A percentile compares a stretch with the other conserved stretches of the same genome.
phyloP scores from a whole-genome alignment of 2,329 filamentous ascomycete species.

The Xylariomycetidae sp. region DNA sequence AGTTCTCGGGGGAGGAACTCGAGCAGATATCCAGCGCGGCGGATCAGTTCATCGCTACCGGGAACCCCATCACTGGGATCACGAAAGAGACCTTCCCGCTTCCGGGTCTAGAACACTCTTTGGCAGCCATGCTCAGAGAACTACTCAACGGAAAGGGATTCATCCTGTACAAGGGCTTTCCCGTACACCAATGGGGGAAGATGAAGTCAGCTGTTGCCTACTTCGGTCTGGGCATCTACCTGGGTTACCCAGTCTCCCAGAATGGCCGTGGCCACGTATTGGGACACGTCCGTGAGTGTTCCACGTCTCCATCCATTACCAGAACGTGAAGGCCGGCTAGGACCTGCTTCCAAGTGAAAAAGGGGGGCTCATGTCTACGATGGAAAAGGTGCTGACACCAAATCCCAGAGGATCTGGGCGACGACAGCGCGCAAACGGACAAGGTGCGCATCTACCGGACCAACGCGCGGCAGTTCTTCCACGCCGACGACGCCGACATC shows the following conservation, averaged over 20 bases:
- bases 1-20: slow-evolving; percentile 55
- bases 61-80: slow-evolving; percentile 61
- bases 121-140: slow-evolving; percentile 54
- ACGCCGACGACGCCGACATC: slow-evolving; percentile 75
- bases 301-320: too few species aligned
- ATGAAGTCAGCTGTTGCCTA: slow-evolving; percentile 82
- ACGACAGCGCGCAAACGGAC: slow-evolving; percentile 75
- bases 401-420: slow-evolving; percentile 82
- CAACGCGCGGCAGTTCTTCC: slow-evolving; percentile 79
- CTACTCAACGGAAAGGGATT: slow-evolving; percentile 84
- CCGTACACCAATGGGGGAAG: slow-evolving; percentile 67
- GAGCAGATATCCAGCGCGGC: slow-evolving; percentile 55
- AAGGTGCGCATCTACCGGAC: slow-evolving; percentile 88
- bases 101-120: slow-evolving; percentile 46
- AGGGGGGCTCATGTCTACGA: too few species aligned
- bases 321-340: too few species aligned
- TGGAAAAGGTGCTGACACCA: too few species aligned
- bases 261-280: slow-evolving; percentile 77
- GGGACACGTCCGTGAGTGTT: slow-evolving; percentile 84
- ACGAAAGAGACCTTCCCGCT: slow-evolving; percentile 52
- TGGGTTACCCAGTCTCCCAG: slow-evolving; percentile 84
- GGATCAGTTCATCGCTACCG: slow-evolving; percentile 54
- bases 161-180: slow-evolving; percentile 82
- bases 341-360: too few species aligned
- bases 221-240: slow-evolving; percentile 79